Base-by-base conservation (phyloP, 495 filamentous ascomycete species). In the Aspergillus heteromorphus region DNA sequence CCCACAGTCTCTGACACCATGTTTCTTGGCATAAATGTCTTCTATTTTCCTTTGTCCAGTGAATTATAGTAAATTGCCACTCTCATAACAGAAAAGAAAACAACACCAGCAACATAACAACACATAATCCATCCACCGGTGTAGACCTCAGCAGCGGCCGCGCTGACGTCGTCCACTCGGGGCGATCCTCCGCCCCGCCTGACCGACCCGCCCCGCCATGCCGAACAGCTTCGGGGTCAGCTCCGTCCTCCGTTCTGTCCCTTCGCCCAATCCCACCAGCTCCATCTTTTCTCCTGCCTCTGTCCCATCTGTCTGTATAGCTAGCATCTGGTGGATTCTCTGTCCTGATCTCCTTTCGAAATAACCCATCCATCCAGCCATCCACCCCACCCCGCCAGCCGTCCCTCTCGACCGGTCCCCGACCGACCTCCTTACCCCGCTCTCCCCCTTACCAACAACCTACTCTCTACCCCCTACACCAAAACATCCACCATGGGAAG, bases 401-500 rank as follows among this genome's bases (percentile, higher is more conserved):
- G n/a, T n/a, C n/a, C n/a, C n/a, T n/a, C n/a, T n/a, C n/a, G n/a
- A n/a, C n/a, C n/a, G n/a, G n/a, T n/a, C n/a, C n/a, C n/a, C n/a
- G n/a, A n/a, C 31, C 53, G 31, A 38, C 49, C 18, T 47, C 59
- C 30, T 25, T 36, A 27, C 41, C 47, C 49, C 30, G 16, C 14
- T 58, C 27, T 49, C 55, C 59, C 60, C 51, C 62, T 40, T 60
- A 45, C 36, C 21, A 49, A 47, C 49, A 56, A 51, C 57, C 53
- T 54, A 49, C 54, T 53, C 62, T 38, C 21, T 11, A 52, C 23
- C 16, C 45, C 31, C 30, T 42, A 40, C 30, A 52, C 17, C 5
- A 52, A 41, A n/a, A 58, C 18, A 57, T 36, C 18, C 21, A 61
- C 30, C 49, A 79, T 80, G 76, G 73, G 74, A 29, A 77, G 75